A percentile compares a stretch with the other conserved stretches of the same genome.
Conservation (phyloP, 2,329 filamentous ascomycete genomes). For the Ophiostoma sp. region DNA sequence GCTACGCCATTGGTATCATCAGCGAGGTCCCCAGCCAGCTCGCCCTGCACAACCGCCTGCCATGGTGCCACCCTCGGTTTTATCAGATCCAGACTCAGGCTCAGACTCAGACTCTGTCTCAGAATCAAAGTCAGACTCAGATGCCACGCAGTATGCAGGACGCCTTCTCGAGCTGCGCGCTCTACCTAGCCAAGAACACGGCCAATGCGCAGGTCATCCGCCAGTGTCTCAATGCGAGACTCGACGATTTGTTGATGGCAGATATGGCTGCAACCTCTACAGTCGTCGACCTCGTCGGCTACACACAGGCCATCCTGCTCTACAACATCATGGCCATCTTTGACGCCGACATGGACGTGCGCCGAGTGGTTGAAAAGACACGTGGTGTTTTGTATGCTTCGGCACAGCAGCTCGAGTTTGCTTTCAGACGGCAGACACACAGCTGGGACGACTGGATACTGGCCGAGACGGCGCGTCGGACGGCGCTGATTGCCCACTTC, state of each 20-base stretch:
- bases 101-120: not conserved
- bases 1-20: conserved; percentile 47
- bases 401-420: not conserved
- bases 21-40: conserved; percentile 45
- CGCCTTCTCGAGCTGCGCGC: conserved; percentile 48
- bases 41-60: conserved; percentile 45
- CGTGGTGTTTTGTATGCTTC: not conserved
- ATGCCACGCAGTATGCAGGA: conserved; percentile 53
- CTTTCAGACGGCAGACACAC: not conserved
- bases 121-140: conserved; percentile 37
- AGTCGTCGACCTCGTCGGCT: conserved; percentile 34
- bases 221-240: conserved; percentile 29
- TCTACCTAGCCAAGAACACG: conserved; percentile 47
- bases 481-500: conserved; percentile 45
- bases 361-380: conserved; percentile 30
- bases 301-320: conserved; percentile 41
- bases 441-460: conserved; percentile 48
- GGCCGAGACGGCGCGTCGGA: conserved; percentile 50
- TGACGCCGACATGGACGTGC: conserved; percentile 39
- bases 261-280: not conserved
- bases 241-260: not conserved
- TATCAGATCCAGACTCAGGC: not conserved
- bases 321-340: conserved; percentile 45
- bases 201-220: conserved; percentile 46
- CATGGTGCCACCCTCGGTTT: conserved; percentile 50